Evolutionary conservation across 2,329 filamentous ascomycete genomes (phyloP).

Genomic region (Parafenestella ontariensis): DNA sequence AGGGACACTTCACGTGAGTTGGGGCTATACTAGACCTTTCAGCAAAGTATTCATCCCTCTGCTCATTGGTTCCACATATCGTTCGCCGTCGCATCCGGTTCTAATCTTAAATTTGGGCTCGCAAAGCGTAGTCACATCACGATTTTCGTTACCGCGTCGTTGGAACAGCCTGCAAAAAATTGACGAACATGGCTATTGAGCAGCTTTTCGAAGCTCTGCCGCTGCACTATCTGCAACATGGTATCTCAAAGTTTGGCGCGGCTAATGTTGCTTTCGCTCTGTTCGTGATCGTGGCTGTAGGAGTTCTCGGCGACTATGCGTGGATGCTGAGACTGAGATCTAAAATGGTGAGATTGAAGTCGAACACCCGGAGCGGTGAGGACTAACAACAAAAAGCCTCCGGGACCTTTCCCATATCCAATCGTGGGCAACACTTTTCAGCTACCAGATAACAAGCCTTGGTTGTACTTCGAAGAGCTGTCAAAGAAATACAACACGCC

Average conservation of each 20-base stretch:
- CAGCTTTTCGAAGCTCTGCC: constrained; percentile 38
- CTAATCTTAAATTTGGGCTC: too few species aligned
- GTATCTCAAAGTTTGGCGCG: constrained; percentile 40
- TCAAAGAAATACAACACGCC: constrained; percentile 59
- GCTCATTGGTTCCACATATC: background rate
- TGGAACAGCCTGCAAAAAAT: background rate
- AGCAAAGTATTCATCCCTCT: background rate
- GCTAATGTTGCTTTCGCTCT: constrained; percentile 30
- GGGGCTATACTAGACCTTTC: background rate
- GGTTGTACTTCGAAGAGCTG: constrained; percentile 64
- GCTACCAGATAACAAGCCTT: constrained; percentile 63
- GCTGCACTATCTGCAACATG: constrained; percentile 38
- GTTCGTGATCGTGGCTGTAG: constrained; percentile 28
- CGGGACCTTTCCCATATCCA: constrained; percentile 62
- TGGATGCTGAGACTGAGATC: constrained; percentile 59
- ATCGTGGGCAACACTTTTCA: constrained; percentile 64
- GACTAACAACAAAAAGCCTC: constrained; percentile 50
- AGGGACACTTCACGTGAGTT: background rate
- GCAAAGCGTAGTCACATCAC: background rate
- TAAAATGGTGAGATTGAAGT: constrained; percentile 51
- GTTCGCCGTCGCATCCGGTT: background rate
- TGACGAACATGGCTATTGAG: constrained; percentile 37
- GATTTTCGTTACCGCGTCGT: background rate
- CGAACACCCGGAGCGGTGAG: background rate
- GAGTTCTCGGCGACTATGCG: constrained; percentile 53